Conservation (phyloP, 2,329 filamentous ascomycete species). For the Cordyceps pruinosa region DNA sequence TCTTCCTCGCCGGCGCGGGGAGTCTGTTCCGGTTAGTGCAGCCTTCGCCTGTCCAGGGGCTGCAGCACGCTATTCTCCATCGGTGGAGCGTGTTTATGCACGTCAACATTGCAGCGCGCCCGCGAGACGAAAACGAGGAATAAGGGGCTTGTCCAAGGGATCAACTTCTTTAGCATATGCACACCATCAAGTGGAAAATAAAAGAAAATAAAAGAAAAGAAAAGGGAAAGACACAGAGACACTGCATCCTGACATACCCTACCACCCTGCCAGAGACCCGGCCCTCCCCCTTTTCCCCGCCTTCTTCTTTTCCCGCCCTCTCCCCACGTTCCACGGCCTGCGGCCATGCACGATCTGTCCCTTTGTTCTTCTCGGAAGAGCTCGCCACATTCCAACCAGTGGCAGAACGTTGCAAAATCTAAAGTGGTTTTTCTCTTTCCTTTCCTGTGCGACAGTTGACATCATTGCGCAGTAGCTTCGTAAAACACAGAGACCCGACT, state of each 20-base stretch:
- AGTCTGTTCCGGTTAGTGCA: background rate
- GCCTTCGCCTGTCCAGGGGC: background rate
- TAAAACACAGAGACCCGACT: background rate
- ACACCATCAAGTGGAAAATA: background rate
- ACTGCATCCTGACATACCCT: background rate
- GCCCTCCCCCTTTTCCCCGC: background rate
- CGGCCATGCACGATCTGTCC: background rate
- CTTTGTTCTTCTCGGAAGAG: background rate
- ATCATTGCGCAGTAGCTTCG: background rate
- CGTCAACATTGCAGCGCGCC: conserved; percentile 10
- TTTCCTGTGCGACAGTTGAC: background rate
- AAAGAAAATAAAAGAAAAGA: background rate
- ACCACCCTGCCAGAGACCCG: background rate
- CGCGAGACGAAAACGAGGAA: background rate
- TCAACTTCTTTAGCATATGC: conserved; percentile 7
- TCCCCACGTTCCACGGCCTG: background rate
- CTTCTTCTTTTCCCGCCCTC: background rate
- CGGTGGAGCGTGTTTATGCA: conserved; percentile 10
- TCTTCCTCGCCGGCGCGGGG: background rate
- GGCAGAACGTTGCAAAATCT: background rate
- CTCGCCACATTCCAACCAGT: background rate
- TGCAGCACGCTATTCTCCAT: background rate
- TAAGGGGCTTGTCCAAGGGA: background rate
- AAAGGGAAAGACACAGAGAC: background rate
- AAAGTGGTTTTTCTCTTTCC: background rate